Evolutionary conservation across 768 basidiomycete species (phyloP), one percentile per base, ranked within the genome.

Genomic region (Mycena epipterygia): DNA sequence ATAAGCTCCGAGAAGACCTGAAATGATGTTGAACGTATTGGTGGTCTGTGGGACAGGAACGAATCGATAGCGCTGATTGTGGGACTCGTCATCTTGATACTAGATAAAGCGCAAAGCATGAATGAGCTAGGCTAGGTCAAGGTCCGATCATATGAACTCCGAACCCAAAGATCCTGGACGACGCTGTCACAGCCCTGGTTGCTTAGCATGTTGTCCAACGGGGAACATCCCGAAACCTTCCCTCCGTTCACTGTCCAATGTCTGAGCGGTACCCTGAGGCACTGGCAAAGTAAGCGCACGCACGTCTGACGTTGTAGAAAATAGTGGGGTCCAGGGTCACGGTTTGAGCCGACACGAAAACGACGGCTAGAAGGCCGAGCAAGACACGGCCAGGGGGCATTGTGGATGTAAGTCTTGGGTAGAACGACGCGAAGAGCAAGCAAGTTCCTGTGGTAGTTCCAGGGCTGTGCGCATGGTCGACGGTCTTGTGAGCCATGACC

Each of bases 21-120:
- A 30, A 6, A 71, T 67, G 1, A 71, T 67, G 61, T 71, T 71
- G 56, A 71, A 71, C 9, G 70, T 71, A 27, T 71, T 71, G 42
- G 35, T 71, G 14, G 42, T 42, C 17, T 65, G 64, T 16, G 70
- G 70, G 19, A 71, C 70, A 27, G 64, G 64, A 7, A 71, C 70
- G 60, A 71, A 71, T 49, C 70, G 65, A 44, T 71, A 71, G 44
- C 70, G 65, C 56, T 71, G 70, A 25, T 71, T 71, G 27, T 71
- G 70, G 2, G 53, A 30, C 8, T 48, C 65, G 39, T 71, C 70
- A 29, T 71, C 70, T 11, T 41, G 46, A 21, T n/a, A 46, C 68
- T 52, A n/a, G 2, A 51, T 21, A 53, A 21, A 48, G 14, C 41
- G 41, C 41, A n/a, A 48, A 23, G 25, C 23, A 27, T 25, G 52